phyloP scores from a whole-genome alignment of 2,329 filamentous ascomycete species.

The Apiospora hydei region DNA sequence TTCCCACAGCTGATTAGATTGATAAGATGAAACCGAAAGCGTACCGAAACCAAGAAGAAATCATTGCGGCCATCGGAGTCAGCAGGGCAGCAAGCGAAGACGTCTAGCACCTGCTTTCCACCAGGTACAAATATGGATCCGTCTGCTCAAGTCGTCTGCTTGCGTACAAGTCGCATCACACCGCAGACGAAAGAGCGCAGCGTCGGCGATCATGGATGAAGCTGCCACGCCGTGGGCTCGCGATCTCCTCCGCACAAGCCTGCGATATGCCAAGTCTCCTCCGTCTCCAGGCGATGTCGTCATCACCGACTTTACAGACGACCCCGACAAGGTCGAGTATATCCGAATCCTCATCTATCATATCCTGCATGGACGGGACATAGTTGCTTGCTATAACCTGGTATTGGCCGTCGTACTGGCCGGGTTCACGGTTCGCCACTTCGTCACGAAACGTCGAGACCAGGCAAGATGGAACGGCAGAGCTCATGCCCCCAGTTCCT shows the following conservation, averaged over 20 bases:
- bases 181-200: neutral
- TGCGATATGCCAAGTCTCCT: conserved; percentile 32
- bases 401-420: conserved; percentile 41
- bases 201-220: neutral
- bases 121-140: neutral
- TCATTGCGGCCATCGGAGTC: neutral
- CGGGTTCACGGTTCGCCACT: conserved; percentile 40
- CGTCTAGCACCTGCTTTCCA: neutral
- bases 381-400: conserved; percentile 45
- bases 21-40: conserved; percentile 16
- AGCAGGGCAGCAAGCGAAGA: neutral
- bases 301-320: conserved; percentile 29
- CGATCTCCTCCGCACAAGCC: conserved; percentile 33
- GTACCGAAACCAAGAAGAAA: neutral
- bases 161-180: neutral
- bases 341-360: conserved; percentile 41
- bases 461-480: conserved; percentile 20
- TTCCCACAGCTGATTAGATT: conserved; percentile 12
- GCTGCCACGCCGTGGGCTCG: conserved; percentile 29
- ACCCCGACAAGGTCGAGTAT: conserved; percentile 46
- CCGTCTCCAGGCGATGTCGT: conserved; percentile 26
- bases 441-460: conserved; percentile 25
- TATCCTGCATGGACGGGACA: conserved; percentile 43
- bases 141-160: neutral
- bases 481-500: conserved; percentile 2